Evolutionary conservation across 202 grass and related monocot species (phyloP), one percentile per base, ranked within the genome.

Genomic region (Brachypodium distachyon): DNA sequence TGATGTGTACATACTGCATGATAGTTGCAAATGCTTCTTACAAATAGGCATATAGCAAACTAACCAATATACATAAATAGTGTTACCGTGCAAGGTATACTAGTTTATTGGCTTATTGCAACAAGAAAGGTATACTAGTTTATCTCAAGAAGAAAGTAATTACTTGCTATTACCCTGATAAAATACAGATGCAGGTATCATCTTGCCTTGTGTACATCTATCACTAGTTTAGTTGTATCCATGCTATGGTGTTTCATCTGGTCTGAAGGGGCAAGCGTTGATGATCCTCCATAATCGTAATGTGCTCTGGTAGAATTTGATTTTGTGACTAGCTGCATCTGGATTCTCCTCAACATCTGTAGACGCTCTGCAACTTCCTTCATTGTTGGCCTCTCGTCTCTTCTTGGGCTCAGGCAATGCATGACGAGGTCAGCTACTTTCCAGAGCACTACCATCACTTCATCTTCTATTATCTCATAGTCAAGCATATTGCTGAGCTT

Each of bases 351-450:
- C 22, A 86, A 23, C 28, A 57, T 33, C 19, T 83, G 80, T 22
- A 87, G 55, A 42, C 71, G 40, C 31, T 87, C 79, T 32, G 52
- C 67, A 32, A 83, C 85, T 72, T 87, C 54, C 72, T 31, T 83
- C 80, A 87, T 83, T 73, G 67, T 83, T 2, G 85, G 85, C 28
- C 80, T 64, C 9, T 87, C 74, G n/a, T 87, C 80, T 83, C 80
- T 65, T 73, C 64, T 87, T 10, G 44, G 12, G 12, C 31, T 58
- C 38, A 87, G 34, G 39, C 85, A 87, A 38, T 27, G 38, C 9
- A 82, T 13, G 18, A 74, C 47, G 1, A 87, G 73, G 4, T 78
- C 16, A 31, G 65, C 49, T 7, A 87, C 32, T 78, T 87, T 74
- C 17, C 50, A 9, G 10, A 83, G 64, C 48, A 83, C 55, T 28